These are phyloP conservation scores for Pythium sp. DNA, from an alignment of 352 stramenopile species.

Conservation along the genomic window DNA sequence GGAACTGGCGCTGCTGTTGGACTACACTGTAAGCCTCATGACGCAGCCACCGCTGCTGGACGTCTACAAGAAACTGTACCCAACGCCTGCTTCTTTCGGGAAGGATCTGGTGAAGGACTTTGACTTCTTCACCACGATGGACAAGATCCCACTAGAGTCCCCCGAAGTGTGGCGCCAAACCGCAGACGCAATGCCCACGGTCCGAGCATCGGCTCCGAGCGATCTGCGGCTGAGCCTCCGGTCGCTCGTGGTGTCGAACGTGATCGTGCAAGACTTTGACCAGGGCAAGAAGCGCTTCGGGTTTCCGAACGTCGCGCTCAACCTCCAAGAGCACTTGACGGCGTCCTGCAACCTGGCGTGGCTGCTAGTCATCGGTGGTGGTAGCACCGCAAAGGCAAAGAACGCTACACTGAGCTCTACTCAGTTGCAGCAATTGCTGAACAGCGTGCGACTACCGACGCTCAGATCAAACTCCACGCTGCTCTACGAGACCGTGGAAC, in stretches of 20 bases:
- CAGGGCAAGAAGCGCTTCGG: constrained; percentile 7
- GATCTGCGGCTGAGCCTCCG: background rate
- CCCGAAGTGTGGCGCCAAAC: background rate
- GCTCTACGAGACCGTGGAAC: background rate
- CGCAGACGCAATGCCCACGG: background rate
- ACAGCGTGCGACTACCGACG: background rate
- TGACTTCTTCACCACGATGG: background rate
- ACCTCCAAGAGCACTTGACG: background rate
- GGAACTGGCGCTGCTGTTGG: background rate
- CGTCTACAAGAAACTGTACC: background rate
- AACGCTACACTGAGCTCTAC: background rate
- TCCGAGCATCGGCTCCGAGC: background rate
- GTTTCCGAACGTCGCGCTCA: background rate
- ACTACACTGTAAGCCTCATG: background rate
- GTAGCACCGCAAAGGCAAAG: background rate
- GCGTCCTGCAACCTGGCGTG: constrained; percentile 5
- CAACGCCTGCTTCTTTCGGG: background rate
- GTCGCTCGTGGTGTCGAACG: constrained; percentile 1
- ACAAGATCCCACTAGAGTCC: constrained; percentile 1
- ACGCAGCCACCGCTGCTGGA: background rate
- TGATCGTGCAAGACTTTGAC: constrained; percentile 5
- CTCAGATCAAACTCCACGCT: background rate
- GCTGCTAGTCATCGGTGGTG: background rate
- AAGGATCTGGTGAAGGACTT: background rate
- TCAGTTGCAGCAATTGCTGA: background rate